phyloP scores from a whole-genome alignment of 306 rosid species.

The Potentilla sterilis region DNA sequence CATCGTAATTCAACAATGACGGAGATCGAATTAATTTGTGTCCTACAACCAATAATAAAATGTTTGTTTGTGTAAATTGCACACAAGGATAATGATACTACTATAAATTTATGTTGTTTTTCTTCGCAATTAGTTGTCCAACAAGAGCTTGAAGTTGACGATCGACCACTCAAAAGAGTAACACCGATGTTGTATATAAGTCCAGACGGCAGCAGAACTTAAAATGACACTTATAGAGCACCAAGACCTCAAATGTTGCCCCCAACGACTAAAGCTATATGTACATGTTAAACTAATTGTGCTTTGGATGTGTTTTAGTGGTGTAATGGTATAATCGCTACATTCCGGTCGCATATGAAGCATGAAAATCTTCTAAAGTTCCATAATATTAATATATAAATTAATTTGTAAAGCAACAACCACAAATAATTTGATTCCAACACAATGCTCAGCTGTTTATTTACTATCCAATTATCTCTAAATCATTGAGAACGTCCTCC shows the following conservation, averaged over 20 bases:
- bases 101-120: background rate
- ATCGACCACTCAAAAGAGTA: background rate
- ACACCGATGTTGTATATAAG: background rate
- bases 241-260: background rate
- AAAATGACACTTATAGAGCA: background rate
- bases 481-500: background rate
- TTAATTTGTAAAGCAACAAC: slow-evolving; percentile 8
- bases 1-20: background rate
- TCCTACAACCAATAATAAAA: background rate
- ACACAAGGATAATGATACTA: background rate
- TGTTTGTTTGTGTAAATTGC: background rate
- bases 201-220: background rate
- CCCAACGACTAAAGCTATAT: background rate
- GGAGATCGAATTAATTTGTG: background rate
- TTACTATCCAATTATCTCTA: background rate
- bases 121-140: background rate
- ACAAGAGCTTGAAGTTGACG: background rate
- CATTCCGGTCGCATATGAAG: background rate
- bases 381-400: background rate
- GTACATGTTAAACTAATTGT: too few relatives aligned
- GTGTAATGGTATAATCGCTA: background rate
- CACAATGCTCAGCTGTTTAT: slow-evolving; percentile 9
- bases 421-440: slow-evolving; percentile 22
- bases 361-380: background rate
- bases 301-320: background rate